Conservation (phyloP, 257 asterid genomes). For the Echium plantagineum region DNA sequence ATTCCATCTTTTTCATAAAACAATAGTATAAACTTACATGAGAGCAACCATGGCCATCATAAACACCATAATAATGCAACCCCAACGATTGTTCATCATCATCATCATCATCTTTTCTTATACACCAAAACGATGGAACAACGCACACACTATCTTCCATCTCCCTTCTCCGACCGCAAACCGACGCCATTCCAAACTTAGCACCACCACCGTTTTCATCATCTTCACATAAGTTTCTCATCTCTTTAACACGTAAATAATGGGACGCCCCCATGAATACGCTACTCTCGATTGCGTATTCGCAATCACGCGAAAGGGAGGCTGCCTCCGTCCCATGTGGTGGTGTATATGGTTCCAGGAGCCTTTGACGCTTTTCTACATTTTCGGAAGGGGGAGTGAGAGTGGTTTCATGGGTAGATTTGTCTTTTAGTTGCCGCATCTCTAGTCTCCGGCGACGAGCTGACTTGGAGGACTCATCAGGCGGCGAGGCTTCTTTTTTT, state of each 20-base stretch:
- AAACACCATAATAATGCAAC: constrained; percentile 56
- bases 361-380: constrained; percentile 26
- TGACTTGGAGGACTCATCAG: constrained; percentile 28
- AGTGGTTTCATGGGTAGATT: background rate
- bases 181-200: constrained; percentile 47
- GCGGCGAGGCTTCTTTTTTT: constrained; percentile 23
- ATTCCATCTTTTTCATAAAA: too few species aligned
- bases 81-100: constrained; percentile 7
- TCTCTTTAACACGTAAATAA: background rate
- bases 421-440: constrained; percentile 24
- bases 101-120: background rate
- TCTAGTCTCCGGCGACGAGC: constrained; percentile 51
- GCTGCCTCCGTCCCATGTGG: too few species aligned
- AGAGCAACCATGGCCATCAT: constrained; percentile 84
- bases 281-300: too few species aligned
- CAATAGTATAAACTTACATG: too few species aligned
- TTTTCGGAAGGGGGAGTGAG: constrained; percentile 9
- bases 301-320: constrained; percentile 13
- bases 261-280: too few species aligned
- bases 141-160: constrained; percentile 74
- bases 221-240: background rate
- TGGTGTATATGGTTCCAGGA: constrained; percentile 5
- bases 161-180: constrained; percentile 58
- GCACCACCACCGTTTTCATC: constrained; percentile 6
- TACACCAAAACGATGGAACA: constrained; percentile 37